A percentile compares a stretch with the other conserved stretches of the same genome.
These are phyloP conservation scores for Vigna radiata DNA, from an alignment of 306 rosid genomes.

Conservation along the genomic window DNA sequence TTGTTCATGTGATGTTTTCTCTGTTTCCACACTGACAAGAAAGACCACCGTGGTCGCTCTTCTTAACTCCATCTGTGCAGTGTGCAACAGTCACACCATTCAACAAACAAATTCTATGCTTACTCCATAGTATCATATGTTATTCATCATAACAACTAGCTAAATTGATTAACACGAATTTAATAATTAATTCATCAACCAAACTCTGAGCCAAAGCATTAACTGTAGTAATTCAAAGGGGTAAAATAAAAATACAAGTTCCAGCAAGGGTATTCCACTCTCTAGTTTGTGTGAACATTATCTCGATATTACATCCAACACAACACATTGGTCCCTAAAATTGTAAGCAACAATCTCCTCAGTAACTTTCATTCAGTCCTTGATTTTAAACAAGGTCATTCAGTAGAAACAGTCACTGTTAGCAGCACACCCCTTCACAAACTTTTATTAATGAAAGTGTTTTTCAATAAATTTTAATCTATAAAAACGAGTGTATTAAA, in stretches of 20 bases:
- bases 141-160: background rate
- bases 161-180: background rate
- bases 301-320: background rate
- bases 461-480: background rate
- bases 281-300: constrained; percentile 33
- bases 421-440: background rate
- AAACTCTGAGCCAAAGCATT: constrained; percentile 26
- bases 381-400: constrained; percentile 6
- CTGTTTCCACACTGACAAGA: constrained; percentile 47
- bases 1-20: constrained; percentile 55
- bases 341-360: constrained; percentile 16
- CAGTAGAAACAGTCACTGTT: background rate
- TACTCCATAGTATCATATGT: background rate
- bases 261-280: background rate
- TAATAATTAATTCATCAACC: constrained; percentile 23
- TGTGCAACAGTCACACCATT: constrained; percentile 3
- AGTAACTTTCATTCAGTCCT: background rate
- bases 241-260: constrained; percentile 17
- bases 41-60: constrained; percentile 45
- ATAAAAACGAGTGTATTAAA: background rate
- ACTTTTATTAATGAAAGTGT: background rate
- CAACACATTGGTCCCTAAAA: background rate
- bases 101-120: background rate
- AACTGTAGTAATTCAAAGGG: constrained; percentile 14
- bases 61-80: constrained; percentile 34